A percentile compares a stretch with the other conserved stretches of the same genome.
Evolutionary conservation across 2,329 filamentous ascomycete genomes (phyloP).

Genomic region (Claviceps lovelessii): DNA sequence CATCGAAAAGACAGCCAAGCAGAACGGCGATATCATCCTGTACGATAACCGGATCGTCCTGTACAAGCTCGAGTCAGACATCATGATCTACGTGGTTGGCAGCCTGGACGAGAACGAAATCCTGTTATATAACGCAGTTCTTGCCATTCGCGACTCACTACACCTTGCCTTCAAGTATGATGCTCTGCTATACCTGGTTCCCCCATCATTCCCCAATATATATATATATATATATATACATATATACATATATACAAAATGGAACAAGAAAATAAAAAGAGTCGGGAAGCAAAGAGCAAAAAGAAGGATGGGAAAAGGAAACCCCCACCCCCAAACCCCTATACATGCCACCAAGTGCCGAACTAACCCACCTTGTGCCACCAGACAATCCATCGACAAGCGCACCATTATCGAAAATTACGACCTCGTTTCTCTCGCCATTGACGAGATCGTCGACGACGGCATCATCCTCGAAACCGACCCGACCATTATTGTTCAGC

Average conservation of each 20-base stretch:
- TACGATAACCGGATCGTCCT: constrained; percentile 94
- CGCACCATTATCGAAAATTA: constrained; percentile 98
- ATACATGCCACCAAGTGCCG: neutral
- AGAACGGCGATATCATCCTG: constrained; percentile 87
- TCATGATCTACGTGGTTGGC: constrained; percentile 90
- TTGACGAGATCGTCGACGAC: constrained; percentile 91
- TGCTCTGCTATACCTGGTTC: neutral
- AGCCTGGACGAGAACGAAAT: constrained; percentile 92
- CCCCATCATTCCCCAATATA: neutral
- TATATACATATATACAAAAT: no score
- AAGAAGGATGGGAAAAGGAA: neutral
- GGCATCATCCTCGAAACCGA: constrained; percentile 97
- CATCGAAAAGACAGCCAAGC: constrained; percentile 89
- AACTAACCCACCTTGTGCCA: constrained; percentile 4
- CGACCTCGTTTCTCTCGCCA: constrained; percentile 81
- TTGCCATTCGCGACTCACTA: constrained; percentile 79
- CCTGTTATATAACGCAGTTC: constrained; percentile 82
- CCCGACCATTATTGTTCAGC: constrained; percentile 79
- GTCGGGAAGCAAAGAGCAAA: neutral
- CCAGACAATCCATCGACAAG: constrained; percentile 89
- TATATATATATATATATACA: no score
- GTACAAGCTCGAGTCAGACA: constrained; percentile 95
- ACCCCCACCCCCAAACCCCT: neutral
- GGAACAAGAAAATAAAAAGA: no score
- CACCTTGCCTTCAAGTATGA: constrained; percentile 82